Percentiles rank a stretch among this genome's conserved stretches.
Evolutionary conservation across 2,329 filamentous ascomycete species (phyloP).

Genomic region (Sclerotinia subarctica): DNA sequence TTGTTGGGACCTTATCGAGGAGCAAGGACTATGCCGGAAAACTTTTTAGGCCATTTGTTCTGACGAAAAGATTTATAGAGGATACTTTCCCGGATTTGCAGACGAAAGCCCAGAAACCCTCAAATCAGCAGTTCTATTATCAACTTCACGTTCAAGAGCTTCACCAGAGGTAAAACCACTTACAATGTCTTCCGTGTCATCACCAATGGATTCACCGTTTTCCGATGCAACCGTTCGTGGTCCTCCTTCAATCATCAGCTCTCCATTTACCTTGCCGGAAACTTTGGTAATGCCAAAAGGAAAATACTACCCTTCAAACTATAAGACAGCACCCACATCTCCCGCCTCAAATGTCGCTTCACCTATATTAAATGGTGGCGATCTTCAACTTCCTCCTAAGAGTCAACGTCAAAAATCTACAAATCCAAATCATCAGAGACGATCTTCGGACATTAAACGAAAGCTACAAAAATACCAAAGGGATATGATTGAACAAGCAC

Average conservation of each 20-base stretch:
- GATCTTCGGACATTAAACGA: constrained; percentile 49
- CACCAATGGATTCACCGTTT: constrained; percentile 21
- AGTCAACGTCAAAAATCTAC: constrained; percentile 33
- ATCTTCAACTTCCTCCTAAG: constrained; percentile 32
- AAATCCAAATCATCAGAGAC: constrained; percentile 41
- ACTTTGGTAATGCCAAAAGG: constrained; percentile 49
- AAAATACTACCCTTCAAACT: constrained; percentile 63
- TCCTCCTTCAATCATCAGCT: constrained; percentile 18
- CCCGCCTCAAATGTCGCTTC: constrained; percentile 27
- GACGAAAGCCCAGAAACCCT: constrained; percentile 45
- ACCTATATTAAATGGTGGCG: constrained; percentile 29
- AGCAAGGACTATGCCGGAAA: constrained; percentile 5
- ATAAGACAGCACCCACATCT: constrained; percentile 41
- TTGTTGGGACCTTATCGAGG: not conserved
- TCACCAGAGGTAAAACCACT: constrained; percentile 37
- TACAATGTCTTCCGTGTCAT: constrained; percentile 30
- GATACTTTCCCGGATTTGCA: constrained; percentile 60
- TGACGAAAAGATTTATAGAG: constrained; percentile 42
- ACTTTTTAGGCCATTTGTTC: not conserved
- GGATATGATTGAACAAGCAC: constrained; percentile 59
- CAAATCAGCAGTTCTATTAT: constrained; percentile 16
- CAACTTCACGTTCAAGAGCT: constrained; percentile 29
- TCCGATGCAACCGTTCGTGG: constrained; percentile 16
- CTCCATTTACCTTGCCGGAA: constrained; percentile 23
- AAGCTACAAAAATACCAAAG: constrained; percentile 57